Conservation (phyloP, 495 filamentous ascomycete genomes). For the Lasiosphaeria miniovina region DNA sequence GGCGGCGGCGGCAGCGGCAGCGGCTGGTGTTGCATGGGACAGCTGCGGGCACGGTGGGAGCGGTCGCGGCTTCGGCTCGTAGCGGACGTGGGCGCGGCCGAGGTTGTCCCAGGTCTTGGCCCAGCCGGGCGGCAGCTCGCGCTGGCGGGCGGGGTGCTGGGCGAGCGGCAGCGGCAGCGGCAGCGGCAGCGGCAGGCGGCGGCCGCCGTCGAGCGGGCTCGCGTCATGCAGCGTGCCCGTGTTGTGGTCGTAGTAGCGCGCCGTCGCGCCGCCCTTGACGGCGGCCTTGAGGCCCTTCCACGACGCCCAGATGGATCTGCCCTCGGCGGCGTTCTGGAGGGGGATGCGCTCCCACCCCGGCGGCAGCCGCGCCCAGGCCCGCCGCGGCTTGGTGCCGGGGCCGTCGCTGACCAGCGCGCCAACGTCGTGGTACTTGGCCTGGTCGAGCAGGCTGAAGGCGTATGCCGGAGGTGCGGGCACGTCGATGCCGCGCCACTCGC, state of each 20-base stretch:
- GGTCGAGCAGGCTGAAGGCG: conserved; percentile 8
- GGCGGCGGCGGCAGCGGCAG: no score
- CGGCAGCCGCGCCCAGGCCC: conserved; percentile 3
- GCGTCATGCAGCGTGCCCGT: conserved; percentile 3
- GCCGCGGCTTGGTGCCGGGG: background rate
- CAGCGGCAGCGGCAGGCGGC: background rate
- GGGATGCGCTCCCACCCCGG: conserved; percentile 8
- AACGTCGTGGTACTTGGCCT: conserved; percentile 9
- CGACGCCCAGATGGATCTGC: background rate
- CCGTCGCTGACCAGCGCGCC: background rate
- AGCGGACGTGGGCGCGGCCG: background rate
- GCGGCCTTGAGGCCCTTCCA: background rate
- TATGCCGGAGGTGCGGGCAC: background rate
- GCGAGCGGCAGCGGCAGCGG: background rate
- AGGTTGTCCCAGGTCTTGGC: conserved; percentile 11
- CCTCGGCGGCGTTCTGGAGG: background rate
- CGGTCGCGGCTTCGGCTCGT: background rate
- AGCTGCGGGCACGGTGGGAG: background rate
- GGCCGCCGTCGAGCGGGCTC: conserved; percentile 3
- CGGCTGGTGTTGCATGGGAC: background rate
- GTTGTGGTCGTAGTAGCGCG: conserved; percentile 5
- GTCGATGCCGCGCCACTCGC: conserved; percentile 4
- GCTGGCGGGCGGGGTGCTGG: background rate
- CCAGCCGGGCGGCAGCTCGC: background rate
- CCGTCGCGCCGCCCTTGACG: background rate